Evolutionary conservation across 306 rosid species (phyloP), one percentile per base, ranked within the genome.

Genomic region (Citrullus colocynthis): DNA sequence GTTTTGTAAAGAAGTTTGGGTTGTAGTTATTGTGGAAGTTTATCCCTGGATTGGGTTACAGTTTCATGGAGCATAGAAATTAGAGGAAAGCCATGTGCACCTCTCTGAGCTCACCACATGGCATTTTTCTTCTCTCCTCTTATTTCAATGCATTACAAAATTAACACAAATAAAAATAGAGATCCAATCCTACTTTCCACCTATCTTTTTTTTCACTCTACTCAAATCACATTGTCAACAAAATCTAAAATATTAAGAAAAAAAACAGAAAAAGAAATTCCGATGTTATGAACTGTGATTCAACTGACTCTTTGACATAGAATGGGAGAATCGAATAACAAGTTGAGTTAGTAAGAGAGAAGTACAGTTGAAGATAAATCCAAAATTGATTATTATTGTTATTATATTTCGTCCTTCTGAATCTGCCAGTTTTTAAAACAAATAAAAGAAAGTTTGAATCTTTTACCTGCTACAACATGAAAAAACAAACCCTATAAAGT

Each of bases 61-160:
- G 81, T 70, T 59, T 61, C 84, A 70, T 44, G 75, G 72, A 42
- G 82, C 84, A 60, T 85, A 87, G 91, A 85, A 86, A 91, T 77
- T 6, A 80, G 90, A 79, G 90, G 74, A 65, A 72, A 82, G 87
- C 90, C 98, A 91, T 89, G 98, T 90, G 98, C 94, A 78, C 41
- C 77, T 82, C 82, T 86, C 91, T 89, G 85, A 79, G 90, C 85
- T 90, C 82, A 85, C 91, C 96, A 90, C 93, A 91, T 87, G 96
- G 80, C 91, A 80, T 78, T 74, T 24, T 24, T 6, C 34, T 32
- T 39, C 59, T 37, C 13, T 34, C 60, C 58, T 67, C 74, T 66
- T 67, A 39, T 70, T 70, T 70, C 75, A 70, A 70, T 70, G 75
- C 75, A 42, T 28, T 61, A 20, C 55, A 21, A 44, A 39, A 24